These are phyloP conservation scores for Penicillium sp. DNA, from an alignment of 2,329 filamentous ascomycete species.

Conservation along the genomic window DNA sequence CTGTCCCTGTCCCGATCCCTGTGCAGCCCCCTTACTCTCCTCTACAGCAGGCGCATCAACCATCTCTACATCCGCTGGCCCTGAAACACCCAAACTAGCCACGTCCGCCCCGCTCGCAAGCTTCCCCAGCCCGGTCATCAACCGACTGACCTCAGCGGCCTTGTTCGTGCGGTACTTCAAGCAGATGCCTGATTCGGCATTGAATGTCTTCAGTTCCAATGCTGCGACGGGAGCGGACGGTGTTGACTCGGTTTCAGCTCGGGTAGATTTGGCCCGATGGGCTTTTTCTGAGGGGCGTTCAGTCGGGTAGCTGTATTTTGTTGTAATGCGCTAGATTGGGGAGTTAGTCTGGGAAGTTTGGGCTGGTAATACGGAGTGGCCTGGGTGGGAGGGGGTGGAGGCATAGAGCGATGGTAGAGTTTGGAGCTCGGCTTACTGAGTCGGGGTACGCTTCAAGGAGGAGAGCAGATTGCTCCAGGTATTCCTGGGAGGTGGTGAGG, in stretches of 20 bases:
- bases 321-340: constrained; percentile 81
- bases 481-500: constrained; percentile 80
- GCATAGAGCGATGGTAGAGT: background rate
- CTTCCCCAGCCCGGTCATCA: constrained; percentile 73
- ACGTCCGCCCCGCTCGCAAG: constrained; percentile 68
- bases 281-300: constrained; percentile 25
- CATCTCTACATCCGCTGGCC: constrained; percentile 34
- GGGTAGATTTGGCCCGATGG: constrained; percentile 23
- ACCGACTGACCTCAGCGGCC: constrained; percentile 79
- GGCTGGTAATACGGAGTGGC: background rate
- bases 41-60: constrained; percentile 29
- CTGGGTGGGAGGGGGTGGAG: constrained; percentile 1
- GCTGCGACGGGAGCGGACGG: constrained; percentile 56
- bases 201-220: constrained; percentile 85
- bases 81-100: constrained; percentile 48
- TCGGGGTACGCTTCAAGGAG: constrained; percentile 82
- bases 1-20: constrained; percentile 40
- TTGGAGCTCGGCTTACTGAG: constrained; percentile 58
- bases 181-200: constrained; percentile 74
- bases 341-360: constrained; percentile 1
- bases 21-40: constrained; percentile 17
- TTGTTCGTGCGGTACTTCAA: constrained; percentile 92
- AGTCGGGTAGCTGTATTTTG: constrained; percentile 73
- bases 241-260: background rate
- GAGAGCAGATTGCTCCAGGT: constrained; percentile 82